These are phyloP conservation scores for Psilocybe azurescens DNA, from an alignment of 768 basidiomycete species.

Conservation along the genomic window DNA sequence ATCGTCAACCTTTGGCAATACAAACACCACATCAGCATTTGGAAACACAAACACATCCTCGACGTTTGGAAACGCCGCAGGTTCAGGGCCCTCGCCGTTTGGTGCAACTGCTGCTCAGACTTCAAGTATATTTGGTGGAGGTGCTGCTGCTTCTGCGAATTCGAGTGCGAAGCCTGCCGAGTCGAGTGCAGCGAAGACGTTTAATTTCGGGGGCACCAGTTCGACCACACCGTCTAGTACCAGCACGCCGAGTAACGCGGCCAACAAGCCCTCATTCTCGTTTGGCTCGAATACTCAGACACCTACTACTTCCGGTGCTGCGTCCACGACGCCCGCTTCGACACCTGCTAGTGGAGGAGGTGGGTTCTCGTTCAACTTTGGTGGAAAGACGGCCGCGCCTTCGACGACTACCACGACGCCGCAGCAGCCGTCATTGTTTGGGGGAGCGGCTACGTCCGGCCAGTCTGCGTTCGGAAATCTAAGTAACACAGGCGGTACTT, in stretches of 20 bases:
- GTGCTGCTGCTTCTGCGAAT: background rate
- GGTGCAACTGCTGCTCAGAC: slow-evolving; percentile 25
- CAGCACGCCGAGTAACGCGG: background rate
- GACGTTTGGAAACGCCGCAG: slow-evolving; percentile 16
- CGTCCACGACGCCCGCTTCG: slow-evolving; percentile 18
- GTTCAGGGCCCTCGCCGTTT: slow-evolving; percentile 21
- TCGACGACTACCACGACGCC: slow-evolving; percentile 20
- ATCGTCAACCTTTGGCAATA: too few relatives aligned
- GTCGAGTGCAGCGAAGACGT: slow-evolving; percentile 15
- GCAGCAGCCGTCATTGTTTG: slow-evolving; percentile 33
- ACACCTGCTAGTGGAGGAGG: slow-evolving; percentile 11
- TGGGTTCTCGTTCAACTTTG: slow-evolving; percentile 28
- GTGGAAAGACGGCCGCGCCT: slow-evolving; percentile 1
- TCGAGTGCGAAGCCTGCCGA: slow-evolving; percentile 10
- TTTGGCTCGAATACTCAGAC: background rate
- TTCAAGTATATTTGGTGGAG: slow-evolving; percentile 17
- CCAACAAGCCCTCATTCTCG: slow-evolving; percentile 1
- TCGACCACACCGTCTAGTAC: background rate
- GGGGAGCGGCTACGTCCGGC: slow-evolving; percentile 35
- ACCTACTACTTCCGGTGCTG: background rate
- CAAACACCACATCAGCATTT: slow-evolving; percentile 1
- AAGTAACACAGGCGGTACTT: background rate
- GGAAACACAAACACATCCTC: slow-evolving; percentile 11
- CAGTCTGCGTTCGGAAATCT: slow-evolving; percentile 8
- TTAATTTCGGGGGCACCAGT: slow-evolving; percentile 5